Evolutionary conservation across 306 rosid genomes (phyloP).

Genomic region (Abrus pulchellus): DNA sequence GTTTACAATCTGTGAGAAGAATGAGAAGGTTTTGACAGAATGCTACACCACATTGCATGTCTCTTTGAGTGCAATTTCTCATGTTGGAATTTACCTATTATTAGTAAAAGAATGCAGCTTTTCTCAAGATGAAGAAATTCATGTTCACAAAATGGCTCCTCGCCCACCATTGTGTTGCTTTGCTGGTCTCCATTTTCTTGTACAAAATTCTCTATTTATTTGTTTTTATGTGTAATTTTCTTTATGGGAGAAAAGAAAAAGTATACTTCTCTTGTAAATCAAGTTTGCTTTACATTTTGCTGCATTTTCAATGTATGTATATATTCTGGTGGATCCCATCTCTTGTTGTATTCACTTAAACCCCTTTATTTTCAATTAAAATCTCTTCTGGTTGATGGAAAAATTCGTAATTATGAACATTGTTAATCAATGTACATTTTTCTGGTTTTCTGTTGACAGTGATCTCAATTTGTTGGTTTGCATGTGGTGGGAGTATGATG

Average conservation of each 20-base stretch:
- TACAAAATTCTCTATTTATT: conserved; percentile 49
- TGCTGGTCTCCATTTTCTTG: conserved; percentile 49
- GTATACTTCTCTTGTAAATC: conserved; percentile 39
- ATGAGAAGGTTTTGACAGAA: conserved; percentile 39
- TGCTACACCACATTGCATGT: conserved; percentile 42
- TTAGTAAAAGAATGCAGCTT: conserved; percentile 35
- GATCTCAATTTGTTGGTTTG: conserved; percentile 5
- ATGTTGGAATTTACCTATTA: conserved; percentile 38
- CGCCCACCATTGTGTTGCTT: conserved; percentile 21
- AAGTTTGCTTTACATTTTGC: conserved; percentile 35
- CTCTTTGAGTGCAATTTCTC: conserved; percentile 43
- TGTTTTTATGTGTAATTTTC: conserved; percentile 44
- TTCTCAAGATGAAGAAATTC: conserved; percentile 40
- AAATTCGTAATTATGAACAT: not conserved
- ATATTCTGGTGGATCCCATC: conserved; percentile 34
- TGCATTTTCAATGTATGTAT: conserved; percentile 40
- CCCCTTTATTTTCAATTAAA: not conserved
- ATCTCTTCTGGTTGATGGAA: conserved; percentile 28
- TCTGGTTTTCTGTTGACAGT: conserved; percentile 27
- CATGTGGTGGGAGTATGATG: not conserved
- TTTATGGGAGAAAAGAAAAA: not conserved
- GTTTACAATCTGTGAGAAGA: conserved; percentile 17
- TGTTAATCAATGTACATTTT: conserved; percentile 13
- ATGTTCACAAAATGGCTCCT: conserved; percentile 32
- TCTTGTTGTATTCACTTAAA: conserved; percentile 27